Evolutionary conservation across 2,329 filamentous ascomycete genomes (phyloP).

Genomic region (Hymenoscyphus fraxineus): DNA sequence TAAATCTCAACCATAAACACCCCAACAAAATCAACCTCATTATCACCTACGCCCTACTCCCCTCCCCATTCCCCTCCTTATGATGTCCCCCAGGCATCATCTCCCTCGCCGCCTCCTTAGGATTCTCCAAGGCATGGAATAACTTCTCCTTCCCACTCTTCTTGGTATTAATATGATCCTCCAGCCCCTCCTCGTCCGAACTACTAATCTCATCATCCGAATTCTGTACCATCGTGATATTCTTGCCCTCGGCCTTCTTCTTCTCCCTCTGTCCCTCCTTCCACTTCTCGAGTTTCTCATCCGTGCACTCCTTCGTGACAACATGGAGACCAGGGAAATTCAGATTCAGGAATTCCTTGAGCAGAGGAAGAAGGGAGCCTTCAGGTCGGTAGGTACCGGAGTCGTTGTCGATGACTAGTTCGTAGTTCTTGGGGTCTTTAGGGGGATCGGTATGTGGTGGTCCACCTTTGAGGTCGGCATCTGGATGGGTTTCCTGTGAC

Average conservation of each 20-base stretch:
- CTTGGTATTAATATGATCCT: slow-evolving; percentile 14
- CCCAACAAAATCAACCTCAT: background rate
- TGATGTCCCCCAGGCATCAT: slow-evolving; percentile 21
- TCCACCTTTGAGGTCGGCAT: slow-evolving; percentile 44
- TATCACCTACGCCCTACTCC: background rate
- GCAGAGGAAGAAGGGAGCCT: slow-evolving; percentile 65
- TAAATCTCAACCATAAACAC: too few species aligned
- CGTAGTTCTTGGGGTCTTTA: slow-evolving; percentile 58
- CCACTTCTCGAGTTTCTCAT: slow-evolving; percentile 66
- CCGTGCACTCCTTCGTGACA: slow-evolving; percentile 72
- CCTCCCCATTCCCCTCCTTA: slow-evolving; percentile 17
- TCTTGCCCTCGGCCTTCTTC: slow-evolving; percentile 62
- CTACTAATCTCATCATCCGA: slow-evolving; percentile 36
- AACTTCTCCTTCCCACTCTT: slow-evolving; percentile 53
- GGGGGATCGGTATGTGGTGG: slow-evolving; percentile 45
- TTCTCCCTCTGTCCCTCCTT: slow-evolving; percentile 71
- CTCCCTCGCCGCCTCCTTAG: slow-evolving; percentile 23
- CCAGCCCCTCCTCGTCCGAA: slow-evolving; percentile 36
- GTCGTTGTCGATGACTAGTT: slow-evolving; percentile 92
- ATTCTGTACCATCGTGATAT: slow-evolving; percentile 55
- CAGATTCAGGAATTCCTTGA: slow-evolving; percentile 65
- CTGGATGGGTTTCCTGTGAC: slow-evolving; percentile 50
- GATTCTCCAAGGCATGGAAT: slow-evolving; percentile 41
- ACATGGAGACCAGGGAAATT: slow-evolving; percentile 78
- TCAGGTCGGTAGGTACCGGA: slow-evolving; percentile 90